Percentiles rank a stretch among this genome's conserved stretches.
Conservation (phyloP, 2,329 filamentous ascomycete species). For the Fusarium gaditjirri region DNA sequence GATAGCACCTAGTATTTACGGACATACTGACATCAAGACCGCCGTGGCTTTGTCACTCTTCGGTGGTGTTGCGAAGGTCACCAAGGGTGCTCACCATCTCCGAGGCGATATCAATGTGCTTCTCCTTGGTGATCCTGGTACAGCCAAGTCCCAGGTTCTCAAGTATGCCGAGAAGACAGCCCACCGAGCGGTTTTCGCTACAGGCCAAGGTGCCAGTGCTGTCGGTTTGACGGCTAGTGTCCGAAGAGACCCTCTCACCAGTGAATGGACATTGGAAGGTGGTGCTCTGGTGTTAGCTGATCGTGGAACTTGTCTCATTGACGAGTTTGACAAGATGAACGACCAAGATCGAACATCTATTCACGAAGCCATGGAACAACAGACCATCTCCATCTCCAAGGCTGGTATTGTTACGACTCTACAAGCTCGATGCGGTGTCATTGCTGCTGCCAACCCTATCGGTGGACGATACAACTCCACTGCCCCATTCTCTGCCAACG, state of each 20-base stretch:
- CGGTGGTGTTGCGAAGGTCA: constrained; percentile 90
- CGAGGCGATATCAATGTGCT: constrained; percentile 98
- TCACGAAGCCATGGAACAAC: constrained; percentile 99
- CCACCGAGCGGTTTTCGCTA: constrained; percentile 95
- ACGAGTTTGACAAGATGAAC: constrained; percentile 99
- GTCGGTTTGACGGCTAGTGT: constrained; percentile 98
- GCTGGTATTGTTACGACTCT: constrained; percentile 98
- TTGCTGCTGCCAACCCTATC: constrained; percentile 96
- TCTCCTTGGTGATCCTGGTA: constrained; percentile 95
- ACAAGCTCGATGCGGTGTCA: constrained; percentile 94
- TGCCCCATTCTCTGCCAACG: constrained; percentile 94
- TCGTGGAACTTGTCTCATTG: constrained; percentile 93
- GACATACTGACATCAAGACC: constrained; percentile 96
- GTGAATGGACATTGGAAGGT: constrained; percentile 97
- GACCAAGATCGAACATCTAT: constrained; percentile 98
- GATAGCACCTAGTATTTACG: constrained; percentile 97
- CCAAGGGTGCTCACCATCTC: constrained; percentile 88
- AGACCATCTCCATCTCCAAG: constrained; percentile 99
- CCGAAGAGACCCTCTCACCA: constrained; percentile 91
- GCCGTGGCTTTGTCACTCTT: constrained; percentile 94
- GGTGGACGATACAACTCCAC: constrained; percentile 97
- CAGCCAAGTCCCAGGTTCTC: constrained; percentile 95
- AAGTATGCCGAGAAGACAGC: constrained; percentile 99
- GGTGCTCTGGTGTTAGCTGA: constrained; percentile 95
- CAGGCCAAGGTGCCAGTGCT: constrained; percentile 94